These are phyloP conservation scores for Russula sp. DNA, from an alignment of 768 basidiomycete species.

Conservation along the genomic window DNA sequence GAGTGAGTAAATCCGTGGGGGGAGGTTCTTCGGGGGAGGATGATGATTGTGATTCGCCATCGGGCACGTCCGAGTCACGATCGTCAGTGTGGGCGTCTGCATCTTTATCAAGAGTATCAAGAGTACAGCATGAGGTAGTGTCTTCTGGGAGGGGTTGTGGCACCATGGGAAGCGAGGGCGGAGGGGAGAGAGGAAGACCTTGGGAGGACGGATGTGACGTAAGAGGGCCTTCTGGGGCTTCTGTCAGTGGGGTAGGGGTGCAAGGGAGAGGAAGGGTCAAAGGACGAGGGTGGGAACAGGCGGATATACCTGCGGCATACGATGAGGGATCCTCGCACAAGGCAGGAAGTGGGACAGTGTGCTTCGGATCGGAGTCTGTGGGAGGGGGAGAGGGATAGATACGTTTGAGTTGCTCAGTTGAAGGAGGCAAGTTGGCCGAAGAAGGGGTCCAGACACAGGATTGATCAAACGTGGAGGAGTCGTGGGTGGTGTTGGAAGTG, in stretches of 20 bases:
- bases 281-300: background rate
- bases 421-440: background rate
- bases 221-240: constrained; percentile 6
- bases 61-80: background rate
- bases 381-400: constrained; percentile 24
- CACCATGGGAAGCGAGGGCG: constrained; percentile 22
- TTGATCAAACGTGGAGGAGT: constrained; percentile 19
- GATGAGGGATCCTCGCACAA: constrained; percentile 15
- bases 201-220: constrained; percentile 17
- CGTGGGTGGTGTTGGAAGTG: constrained; percentile 17
- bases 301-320: background rate
- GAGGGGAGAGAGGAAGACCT: constrained; percentile 22
- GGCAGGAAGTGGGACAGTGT: constrained; percentile 23
- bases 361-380: constrained; percentile 25
- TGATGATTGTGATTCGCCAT: constrained; percentile 7
- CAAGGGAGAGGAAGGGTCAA: constrained; percentile 7
- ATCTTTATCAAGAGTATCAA: background rate
- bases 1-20: constrained; percentile 12
- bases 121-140: background rate
- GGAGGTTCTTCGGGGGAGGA: constrained; percentile 12
- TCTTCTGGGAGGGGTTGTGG: constrained; percentile 20
- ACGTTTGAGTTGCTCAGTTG: constrained; percentile 11
- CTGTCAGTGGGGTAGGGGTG: background rate
- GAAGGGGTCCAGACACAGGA: constrained; percentile 2
- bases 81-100: constrained; percentile 6